These are phyloP conservation scores for Cucurbita ficifolia DNA, from an alignment of 306 rosid genomes.

Conservation along the genomic window DNA sequence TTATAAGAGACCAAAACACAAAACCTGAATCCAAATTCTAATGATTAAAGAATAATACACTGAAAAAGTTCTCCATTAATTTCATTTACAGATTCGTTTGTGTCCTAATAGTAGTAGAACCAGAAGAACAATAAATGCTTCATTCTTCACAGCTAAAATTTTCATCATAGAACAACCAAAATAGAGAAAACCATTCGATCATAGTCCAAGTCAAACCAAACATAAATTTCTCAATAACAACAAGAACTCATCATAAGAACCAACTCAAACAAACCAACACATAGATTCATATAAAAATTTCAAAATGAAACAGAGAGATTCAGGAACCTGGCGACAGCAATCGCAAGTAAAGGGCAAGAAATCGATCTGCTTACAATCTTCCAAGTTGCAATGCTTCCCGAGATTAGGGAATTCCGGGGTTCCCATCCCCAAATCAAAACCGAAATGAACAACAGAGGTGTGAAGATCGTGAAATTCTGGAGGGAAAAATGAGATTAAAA, in stretches of 20 bases:
- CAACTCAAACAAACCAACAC: neutral
- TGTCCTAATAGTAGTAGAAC: neutral
- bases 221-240: neutral
- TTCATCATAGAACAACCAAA: neutral
- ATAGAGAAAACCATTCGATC: neutral
- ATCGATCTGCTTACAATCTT: conserved; percentile 62
- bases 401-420: conserved; percentile 89
- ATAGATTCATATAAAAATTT: neutral
- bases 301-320: neutral
- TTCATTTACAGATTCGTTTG: neutral
- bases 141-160: neutral
- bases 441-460: neutral
- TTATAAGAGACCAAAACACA: neutral
- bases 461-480: neutral
- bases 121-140: neutral
- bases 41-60: neutral
- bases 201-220: neutral
- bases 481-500: neutral
- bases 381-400: conserved; percentile 65
- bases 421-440: conserved; percentile 39
- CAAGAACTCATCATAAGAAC: neutral
- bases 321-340: conserved; percentile 52
- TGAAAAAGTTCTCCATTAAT: neutral
- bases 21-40: neutral
- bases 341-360: conserved; percentile 95